These are phyloP conservation scores for Boletus reticulatus DNA, from an alignment of 768 basidiomycete species.

Conservation along the genomic window DNA sequence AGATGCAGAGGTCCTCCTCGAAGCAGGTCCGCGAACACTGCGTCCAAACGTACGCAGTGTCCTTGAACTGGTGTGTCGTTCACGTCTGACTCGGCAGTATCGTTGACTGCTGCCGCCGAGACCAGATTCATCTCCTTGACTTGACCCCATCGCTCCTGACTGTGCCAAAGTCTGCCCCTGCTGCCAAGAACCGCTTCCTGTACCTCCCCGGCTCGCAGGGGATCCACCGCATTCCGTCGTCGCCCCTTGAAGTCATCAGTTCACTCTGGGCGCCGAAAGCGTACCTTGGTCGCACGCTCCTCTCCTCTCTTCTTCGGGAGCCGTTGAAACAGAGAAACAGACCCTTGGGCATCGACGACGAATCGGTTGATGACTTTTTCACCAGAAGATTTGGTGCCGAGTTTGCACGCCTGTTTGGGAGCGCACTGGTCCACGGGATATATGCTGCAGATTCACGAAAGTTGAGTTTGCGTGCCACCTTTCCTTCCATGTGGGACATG, in stretches of 20 bases:
- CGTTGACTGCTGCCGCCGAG: constrained; percentile 16
- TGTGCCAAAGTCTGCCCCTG: constrained; percentile 62
- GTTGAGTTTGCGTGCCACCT: constrained; percentile 74
- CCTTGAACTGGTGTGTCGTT: constrained; percentile 65
- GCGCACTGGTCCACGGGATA: constrained; percentile 86
- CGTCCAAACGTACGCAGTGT: constrained; percentile 72
- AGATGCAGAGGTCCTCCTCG: constrained; percentile 56
- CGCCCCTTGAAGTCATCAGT: constrained; percentile 34
- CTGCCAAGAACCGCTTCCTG: constrained; percentile 77
- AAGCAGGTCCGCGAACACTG: constrained; percentile 86
- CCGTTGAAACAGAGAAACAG: constrained; percentile 50
- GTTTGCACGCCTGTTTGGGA: constrained; percentile 75
- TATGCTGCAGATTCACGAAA: constrained; percentile 82
- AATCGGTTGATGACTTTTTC: constrained; percentile 79
- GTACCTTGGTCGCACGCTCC: constrained; percentile 42
- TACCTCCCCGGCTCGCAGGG: constrained; percentile 51
- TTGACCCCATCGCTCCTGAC: constrained; percentile 61
- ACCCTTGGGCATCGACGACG: constrained; percentile 50
- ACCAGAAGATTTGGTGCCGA: constrained; percentile 66
- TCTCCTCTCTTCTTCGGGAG: constrained; percentile 58
- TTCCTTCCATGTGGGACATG: constrained; percentile 69
- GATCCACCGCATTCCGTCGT: constrained; percentile 50
- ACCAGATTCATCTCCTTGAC: constrained; percentile 74
- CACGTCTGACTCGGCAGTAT: constrained; percentile 1
- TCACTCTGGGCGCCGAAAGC: constrained; percentile 33